These are phyloP conservation scores for Penicillium verhagenii DNA, from an alignment of 495 filamentous ascomycete genomes.

Conservation along the genomic window DNA sequence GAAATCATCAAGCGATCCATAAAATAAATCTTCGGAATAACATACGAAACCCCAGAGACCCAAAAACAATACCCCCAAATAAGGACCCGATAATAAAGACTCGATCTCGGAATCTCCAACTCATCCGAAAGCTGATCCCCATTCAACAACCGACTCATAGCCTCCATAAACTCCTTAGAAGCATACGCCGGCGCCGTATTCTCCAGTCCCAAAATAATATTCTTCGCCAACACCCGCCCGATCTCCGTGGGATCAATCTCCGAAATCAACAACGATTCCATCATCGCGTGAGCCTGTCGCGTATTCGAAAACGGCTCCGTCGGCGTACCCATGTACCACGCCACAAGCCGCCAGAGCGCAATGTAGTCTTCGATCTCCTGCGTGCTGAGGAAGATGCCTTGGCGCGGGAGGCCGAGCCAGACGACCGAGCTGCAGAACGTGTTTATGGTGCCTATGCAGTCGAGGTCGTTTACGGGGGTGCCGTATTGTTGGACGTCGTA, in stretches of 20 bases:
- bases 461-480: slow-evolving; percentile 72
- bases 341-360: slow-evolving; percentile 74
- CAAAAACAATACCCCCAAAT: slow-evolving; percentile 69
- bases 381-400: slow-evolving; percentile 64
- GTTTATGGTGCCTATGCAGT: slow-evolving; percentile 67
- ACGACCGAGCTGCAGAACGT: slow-evolving; percentile 67
- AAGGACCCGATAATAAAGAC: slow-evolving; percentile 56
- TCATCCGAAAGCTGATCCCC: slow-evolving; percentile 58
- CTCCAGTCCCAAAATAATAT: slow-evolving; percentile 67
- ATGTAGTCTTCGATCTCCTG: slow-evolving; percentile 68
- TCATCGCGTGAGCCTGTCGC: slow-evolving; percentile 53
- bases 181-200: slow-evolving; percentile 62
- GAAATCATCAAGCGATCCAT: slow-evolving; percentile 60
- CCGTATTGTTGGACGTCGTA: slow-evolving; percentile 60
- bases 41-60: slow-evolving; percentile 55
- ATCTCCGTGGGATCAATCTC: slow-evolving; percentile 64
- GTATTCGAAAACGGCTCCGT: slow-evolving; percentile 55
- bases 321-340: slow-evolving; percentile 68
- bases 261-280: slow-evolving; percentile 62
- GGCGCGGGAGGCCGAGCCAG: slow-evolving; percentile 67
- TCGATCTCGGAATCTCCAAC: slow-evolving; percentile 57
- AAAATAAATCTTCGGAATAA: slow-evolving; percentile 51
- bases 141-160: slow-evolving; percentile 68
- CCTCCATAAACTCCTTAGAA: slow-evolving; percentile 61
- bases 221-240: slow-evolving; percentile 63